Evolutionary conservation across 768 basidiomycete species (phyloP), one percentile per base, ranked within the genome.

Genomic region (Dictyophora rubrovolvata): DNA sequence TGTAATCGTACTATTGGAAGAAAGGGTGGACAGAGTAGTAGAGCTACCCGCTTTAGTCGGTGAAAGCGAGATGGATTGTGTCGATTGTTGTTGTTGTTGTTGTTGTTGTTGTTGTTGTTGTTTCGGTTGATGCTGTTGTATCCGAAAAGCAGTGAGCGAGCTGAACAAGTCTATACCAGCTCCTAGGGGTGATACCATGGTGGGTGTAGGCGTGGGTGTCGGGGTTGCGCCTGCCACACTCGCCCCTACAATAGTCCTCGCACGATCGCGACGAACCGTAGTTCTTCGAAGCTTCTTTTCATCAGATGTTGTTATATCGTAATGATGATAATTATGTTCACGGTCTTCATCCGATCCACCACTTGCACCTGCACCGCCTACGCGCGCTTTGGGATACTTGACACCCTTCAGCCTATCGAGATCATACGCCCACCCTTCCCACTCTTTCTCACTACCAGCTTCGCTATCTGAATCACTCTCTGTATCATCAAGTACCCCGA

Each of bases 401-500:
- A 42, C 16, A 34, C 23, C 47, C 16, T 53, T 51, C 9, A 51
- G 75, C 20, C 77, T 71, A 47, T 74, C 70, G 48, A 85, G 57
- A 71, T 85, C 85, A 5, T 77, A 77, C 65, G 76, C 72, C 85
- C 85, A 87, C 1, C 79, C 81, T 4, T 79, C 73, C 85, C 85
- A 87, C 65, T 87, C 85, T 20, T 72, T 70, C 66, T 86, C 85
- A 63, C 74, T 78, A 22, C 77, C 73, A 6, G 69, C 73, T 5
- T 70, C 71, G n/a, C 63, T 68, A 23, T 74, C 76, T 33, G 72
- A 77, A 48, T 73, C 73, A 3, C 72, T 74, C 9, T 65, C 69
- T 65, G 48, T 65, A 46, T 65, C 67, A 8, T 67, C 65, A 55
- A 57, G 28, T 14, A 65, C 49, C 0, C 65, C 54, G 1, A 68